phyloP scores from a whole-genome alignment of 495 filamentous ascomycete genomes.

The Penicillium salamii region DNA sequence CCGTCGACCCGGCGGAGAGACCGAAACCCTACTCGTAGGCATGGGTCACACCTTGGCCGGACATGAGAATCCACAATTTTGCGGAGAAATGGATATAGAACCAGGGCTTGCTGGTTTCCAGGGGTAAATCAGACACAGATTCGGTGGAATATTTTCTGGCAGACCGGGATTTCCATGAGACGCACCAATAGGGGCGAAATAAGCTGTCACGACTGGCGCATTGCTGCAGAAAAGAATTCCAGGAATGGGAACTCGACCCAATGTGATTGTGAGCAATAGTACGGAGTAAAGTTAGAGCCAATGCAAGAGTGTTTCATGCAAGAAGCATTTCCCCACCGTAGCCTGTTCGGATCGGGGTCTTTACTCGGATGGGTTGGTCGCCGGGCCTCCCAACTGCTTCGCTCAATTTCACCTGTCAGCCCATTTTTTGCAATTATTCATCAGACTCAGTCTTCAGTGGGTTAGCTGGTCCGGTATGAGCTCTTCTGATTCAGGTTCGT shows the following conservation, averaged over 20 bases:
- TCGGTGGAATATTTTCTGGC: no score
- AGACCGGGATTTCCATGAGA: no score
- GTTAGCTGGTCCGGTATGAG: background rate
- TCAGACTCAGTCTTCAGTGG: background rate
- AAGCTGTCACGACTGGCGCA: no score
- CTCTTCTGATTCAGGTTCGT: background rate
- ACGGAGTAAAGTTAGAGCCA: background rate
- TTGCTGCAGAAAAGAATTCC: constrained; percentile 1
- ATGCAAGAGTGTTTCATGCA: no score
- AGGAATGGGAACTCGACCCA: background rate
- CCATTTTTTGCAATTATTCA: background rate
- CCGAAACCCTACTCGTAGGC: background rate
- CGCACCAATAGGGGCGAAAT: constrained; percentile 2
- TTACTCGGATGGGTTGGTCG: constrained; percentile 11
- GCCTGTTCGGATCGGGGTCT: constrained; percentile 2
- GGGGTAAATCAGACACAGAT: background rate
- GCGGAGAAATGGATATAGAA: background rate
- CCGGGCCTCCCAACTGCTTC: no score
- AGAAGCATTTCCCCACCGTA: no score
- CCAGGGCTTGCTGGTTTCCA: background rate
- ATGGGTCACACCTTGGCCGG: no score
- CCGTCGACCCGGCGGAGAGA: background rate
- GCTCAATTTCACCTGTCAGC: no score
- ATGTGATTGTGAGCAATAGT: no score
- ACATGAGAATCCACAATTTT: background rate